phyloP scores from a whole-genome alignment of 495 filamentous ascomycete species.

The Xylaria cubensis region DNA sequence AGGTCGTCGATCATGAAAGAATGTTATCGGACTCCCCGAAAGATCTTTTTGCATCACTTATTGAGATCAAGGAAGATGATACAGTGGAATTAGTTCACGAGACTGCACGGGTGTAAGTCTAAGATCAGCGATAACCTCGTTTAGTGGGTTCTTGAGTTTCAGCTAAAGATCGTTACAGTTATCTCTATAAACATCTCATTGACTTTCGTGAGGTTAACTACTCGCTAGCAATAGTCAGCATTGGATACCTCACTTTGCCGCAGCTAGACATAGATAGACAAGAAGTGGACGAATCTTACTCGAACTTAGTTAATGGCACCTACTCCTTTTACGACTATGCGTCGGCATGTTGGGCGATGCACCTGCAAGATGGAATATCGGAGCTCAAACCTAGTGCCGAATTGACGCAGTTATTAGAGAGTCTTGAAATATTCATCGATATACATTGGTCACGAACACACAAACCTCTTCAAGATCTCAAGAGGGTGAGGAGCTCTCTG shows the following conservation, averaged over 20 bases:
- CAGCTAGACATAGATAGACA: conserved; percentile 1
- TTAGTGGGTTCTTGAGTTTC: neutral
- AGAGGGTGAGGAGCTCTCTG: conserved; percentile 4
- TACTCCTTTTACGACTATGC: conserved; percentile 51
- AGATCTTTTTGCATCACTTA: conserved; percentile 54
- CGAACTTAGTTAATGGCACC: conserved; percentile 31
- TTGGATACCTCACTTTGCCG: conserved; percentile 25
- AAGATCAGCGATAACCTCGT: neutral
- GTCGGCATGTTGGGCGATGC: conserved; percentile 47
- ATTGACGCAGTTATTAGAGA: conserved; percentile 19
- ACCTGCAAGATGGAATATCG: conserved; percentile 34
- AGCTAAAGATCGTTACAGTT: neutral
- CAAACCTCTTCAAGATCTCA: conserved; percentile 18
- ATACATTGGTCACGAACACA: conserved; percentile 27
- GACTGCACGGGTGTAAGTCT: conserved; percentile 51
- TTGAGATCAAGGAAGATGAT: conserved; percentile 44
- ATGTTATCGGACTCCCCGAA: conserved; percentile 40
- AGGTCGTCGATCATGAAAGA: conserved; percentile 36
- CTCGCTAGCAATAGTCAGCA: conserved; percentile 7
- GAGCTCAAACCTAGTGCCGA: neutral
- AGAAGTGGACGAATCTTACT: conserved; percentile 6
- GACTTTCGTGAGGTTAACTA: neutral
- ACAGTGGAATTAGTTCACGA: conserved; percentile 50
- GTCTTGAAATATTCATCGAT: conserved; percentile 37
- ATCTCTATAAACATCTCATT: conserved; percentile 12